A percentile compares a stretch with the other conserved stretches of the same genome.
Conservation (phyloP, 73 alveolate species). For the Paramecium pentaurelia region DNA sequence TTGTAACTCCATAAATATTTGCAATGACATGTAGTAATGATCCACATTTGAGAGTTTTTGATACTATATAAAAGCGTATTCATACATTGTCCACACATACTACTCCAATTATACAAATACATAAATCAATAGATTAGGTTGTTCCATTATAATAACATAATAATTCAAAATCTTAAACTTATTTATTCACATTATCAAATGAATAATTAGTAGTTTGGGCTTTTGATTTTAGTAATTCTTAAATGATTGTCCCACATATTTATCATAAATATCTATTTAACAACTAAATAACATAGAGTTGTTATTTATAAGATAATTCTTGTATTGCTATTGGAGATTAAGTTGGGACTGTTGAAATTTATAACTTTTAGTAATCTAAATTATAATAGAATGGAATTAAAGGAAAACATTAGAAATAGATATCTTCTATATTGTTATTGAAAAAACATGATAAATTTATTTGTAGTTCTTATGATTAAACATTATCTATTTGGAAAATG, state of each 20-base stretch:
- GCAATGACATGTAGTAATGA: constrained; percentile 41
- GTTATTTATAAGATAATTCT: constrained; percentile 25
- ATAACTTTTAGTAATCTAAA: background rate
- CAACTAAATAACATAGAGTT: background rate
- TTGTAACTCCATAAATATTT: background rate
- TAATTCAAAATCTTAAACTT: background rate
- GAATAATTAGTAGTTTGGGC: constrained; percentile 19
- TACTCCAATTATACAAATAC: background rate
- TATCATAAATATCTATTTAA: background rate
- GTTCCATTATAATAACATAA: background rate
- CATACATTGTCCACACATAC: constrained; percentile 26
- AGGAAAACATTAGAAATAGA: constrained; percentile 12
- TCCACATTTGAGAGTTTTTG: constrained; percentile 45
- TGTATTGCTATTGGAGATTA: constrained; percentile 17
- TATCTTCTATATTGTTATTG: background rate
- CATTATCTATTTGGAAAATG: constrained; percentile 32
- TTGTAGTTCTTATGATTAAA: constrained; percentile 37
- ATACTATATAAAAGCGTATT: background rate
- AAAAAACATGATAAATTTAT: constrained; percentile 28
- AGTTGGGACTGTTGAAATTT: background rate
- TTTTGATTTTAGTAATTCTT: background rate
- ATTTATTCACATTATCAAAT: background rate
- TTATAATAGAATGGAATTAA: background rate
- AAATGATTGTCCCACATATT: constrained; percentile 2
- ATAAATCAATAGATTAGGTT: background rate